Conservation (phyloP, 2,329 filamentous ascomycete species). For the Epichloe aotearoae region DNA sequence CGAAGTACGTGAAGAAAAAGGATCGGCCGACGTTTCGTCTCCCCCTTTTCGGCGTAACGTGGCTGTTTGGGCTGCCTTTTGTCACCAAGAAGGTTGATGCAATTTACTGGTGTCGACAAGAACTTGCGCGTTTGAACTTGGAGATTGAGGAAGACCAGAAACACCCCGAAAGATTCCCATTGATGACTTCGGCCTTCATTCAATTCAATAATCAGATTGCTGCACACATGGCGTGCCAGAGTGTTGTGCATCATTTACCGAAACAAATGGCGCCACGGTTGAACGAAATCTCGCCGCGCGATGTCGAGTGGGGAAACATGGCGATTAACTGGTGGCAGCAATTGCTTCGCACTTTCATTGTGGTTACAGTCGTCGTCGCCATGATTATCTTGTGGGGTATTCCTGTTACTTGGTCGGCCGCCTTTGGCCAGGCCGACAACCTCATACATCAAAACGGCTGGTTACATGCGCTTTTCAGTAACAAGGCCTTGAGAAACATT, state of each 20-base stretch:
- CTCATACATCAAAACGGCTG: constrained; percentile 54
- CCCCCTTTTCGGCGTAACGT: constrained; percentile 50
- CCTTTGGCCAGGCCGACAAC: constrained; percentile 62
- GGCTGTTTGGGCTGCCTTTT: constrained; percentile 67
- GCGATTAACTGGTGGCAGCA: constrained; percentile 88
- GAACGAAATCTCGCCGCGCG: constrained; percentile 85
- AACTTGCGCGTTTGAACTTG: constrained; percentile 75
- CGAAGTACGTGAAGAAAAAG: constrained; percentile 65
- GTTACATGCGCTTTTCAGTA: constrained; percentile 54
- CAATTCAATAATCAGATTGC: constrained; percentile 98
- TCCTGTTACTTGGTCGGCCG: constrained; percentile 77
- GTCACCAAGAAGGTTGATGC: constrained; percentile 87
- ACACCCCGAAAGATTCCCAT: constrained; percentile 69
- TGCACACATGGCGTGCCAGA: constrained; percentile 95
- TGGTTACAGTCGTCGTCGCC: constrained; percentile 50
- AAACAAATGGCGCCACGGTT: constrained; percentile 85
- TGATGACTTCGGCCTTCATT: constrained; percentile 95
- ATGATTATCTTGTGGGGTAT: constrained; percentile 86
- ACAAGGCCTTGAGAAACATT: constrained; percentile 47
- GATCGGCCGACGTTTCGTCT: constrained; percentile 78
- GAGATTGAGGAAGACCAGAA: constrained; percentile 88
- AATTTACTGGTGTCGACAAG: constrained; percentile 79
- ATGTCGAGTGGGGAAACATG: constrained; percentile 97
- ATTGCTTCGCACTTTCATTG: constrained; percentile 57
- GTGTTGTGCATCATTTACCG: constrained; percentile 78